Base-by-base conservation (phyloP, 2,329 filamentous ascomycete species). In the Dactylonectria estremocensis region DNA sequence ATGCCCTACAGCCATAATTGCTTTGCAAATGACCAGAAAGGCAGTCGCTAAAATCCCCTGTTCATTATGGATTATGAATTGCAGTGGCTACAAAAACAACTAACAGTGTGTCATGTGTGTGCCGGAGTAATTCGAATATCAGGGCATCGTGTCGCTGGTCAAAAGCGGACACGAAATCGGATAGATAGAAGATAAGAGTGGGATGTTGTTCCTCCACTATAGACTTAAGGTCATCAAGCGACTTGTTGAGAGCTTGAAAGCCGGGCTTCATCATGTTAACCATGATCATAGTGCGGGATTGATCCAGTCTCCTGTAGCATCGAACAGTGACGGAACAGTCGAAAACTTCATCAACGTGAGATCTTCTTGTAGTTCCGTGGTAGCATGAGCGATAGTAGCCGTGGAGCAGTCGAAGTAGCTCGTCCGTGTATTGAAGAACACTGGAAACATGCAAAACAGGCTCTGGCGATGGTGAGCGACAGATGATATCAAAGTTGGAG, bases 131-230 rank as follows among this genome's bases (percentile, higher is more conserved):
- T 45, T 43, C 37, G 37, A 28, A 31, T 45, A 13, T 16, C 35
- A 56, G 16, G 20, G 18, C 37, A 7, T 28, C 11, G 22, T 56
- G 35, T 22, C 35, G 35, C 20, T 46, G 35, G 53, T 56, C 35
- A 45, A 56, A 56, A 18, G 37, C 22, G 2, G 18, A 22, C 5
- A 28, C 35, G 14, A 56, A 2, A 45, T 56, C 53, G 37, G 10
- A 56, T 9, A 56, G 20, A 31, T 56, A 31, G 22, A 56, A 56
- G 20, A 56, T 3, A n/a, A 56, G 37, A 22, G 53, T 45, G 20
- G 53, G 3, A 4, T 56, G 10, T 28, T 56, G 20, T 5, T 7
- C 35, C 22, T 45, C 11, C 22, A 56, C 53, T 10, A 56, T 31
- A 43, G 5, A 28, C 13, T 35, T 13, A 9, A 56, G 53, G 37